Base-by-base conservation (phyloP, 345 rosid species). In the Durio zibethinus region DNA sequence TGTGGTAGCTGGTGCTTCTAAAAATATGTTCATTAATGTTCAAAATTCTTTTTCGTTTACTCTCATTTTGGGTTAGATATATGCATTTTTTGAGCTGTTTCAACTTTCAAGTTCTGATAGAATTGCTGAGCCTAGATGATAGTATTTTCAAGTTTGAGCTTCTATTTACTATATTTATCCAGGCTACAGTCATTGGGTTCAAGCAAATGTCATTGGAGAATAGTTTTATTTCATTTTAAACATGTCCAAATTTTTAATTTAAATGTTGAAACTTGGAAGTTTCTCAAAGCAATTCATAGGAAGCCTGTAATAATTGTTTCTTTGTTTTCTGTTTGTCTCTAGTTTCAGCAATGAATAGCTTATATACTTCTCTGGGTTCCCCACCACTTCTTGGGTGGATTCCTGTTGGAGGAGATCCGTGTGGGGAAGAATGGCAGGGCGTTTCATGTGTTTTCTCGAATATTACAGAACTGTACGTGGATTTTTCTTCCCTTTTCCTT, bases 391-490 rank as follows among this genome's bases (percentile, higher is more conserved):
- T 10, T 29, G 90, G 86, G 61, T 96, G 99, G 99, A 56, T 81
- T 76, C 78, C 93, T 57, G 78, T 85, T 75, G 98, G 98, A 81
- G 99, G 99, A 81, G 99, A 96, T 80, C 98, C 99, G 7, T 96
- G 99, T 81, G 87, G 87, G 64, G 97, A 93, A 53, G 56, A 62
- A 66, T 96, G 99, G 99, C 84, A 90, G 83, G 99, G 99, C 20
- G 97, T 93, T 42, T 76, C 81, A 47, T 96, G 99, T 80, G 97
- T 90, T 36, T 85, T 88, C 81, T 82, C 86, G 42, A 92, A 93
- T 87, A 86, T 96, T 57, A 92, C 99, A 0, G 88, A 86, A 76
- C 65, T 96, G 99, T 96, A 87, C 70, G 86, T 81, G 76, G 45
- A 45, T 77, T 68, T 78, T 77, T 69, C 74, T 60, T 77, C 73